Percentiles rank a stretch among this genome's conserved stretches.
Evolutionary conservation across 768 basidiomycete species (phyloP).

Genomic region (Hypsizygus marmoreus): DNA sequence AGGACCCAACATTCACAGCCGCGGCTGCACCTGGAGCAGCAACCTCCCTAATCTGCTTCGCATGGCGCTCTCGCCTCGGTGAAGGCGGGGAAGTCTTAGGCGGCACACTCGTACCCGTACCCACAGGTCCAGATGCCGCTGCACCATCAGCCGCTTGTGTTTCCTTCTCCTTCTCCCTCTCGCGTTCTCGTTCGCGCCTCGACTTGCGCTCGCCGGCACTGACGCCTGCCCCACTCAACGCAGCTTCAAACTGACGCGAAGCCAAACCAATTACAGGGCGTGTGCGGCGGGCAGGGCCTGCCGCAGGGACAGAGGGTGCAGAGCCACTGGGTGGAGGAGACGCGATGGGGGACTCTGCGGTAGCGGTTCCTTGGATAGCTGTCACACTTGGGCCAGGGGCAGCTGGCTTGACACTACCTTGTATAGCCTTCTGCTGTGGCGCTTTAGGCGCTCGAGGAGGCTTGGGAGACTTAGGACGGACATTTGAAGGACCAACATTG

Average conservation of each 20-base stretch:
- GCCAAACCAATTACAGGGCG: conserved; percentile 66
- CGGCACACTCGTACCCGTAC: conserved; percentile 8
- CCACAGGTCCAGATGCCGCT: neutral
- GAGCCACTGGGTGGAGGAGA: too few species aligned
- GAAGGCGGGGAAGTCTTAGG: conserved; percentile 10
- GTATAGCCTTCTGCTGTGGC: conserved; percentile 10
- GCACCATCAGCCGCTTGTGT: conserved; percentile 16
- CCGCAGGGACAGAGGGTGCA: too few species aligned
- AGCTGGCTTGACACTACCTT: conserved; percentile 8
- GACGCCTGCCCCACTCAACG: conserved; percentile 64
- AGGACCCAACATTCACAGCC: conserved; percentile 7
- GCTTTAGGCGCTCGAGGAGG: conserved; percentile 21
- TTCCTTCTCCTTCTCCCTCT: conserved; percentile 27
- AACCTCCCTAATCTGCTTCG: conserved; percentile 8
- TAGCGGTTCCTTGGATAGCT: too few species aligned
- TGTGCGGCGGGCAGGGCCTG: conserved; percentile 36
- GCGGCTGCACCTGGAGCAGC: conserved; percentile 1
- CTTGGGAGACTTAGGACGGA: conserved; percentile 21
- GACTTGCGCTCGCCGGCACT: conserved; percentile 24
- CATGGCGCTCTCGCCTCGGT: conserved; percentile 16
- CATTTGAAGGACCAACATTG: conserved; percentile 6
- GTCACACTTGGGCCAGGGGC: too few species aligned
- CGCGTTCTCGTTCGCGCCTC: conserved; percentile 16
- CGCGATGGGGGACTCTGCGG: too few species aligned
- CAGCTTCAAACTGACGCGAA: conserved; percentile 72